Conservation (phyloP, 2,329 filamentous ascomycete species). For the Nectriaceae sp. region DNA sequence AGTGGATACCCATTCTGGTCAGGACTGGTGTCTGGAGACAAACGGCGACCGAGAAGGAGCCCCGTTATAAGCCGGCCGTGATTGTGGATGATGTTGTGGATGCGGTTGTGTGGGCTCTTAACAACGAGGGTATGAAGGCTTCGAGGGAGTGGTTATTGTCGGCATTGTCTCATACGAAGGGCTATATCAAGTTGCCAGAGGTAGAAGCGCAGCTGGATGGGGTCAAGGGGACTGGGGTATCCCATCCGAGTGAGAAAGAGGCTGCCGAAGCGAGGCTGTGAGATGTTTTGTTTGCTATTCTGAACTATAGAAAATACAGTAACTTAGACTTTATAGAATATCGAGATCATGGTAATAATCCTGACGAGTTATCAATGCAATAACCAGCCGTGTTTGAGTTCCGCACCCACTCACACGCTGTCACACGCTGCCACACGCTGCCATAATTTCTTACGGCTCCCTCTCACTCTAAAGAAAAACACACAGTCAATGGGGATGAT, state of each 20-base stretch:
- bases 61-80: slow-evolving; percentile 61
- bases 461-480: too few species aligned
- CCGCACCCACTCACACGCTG: too few species aligned
- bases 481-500: too few species aligned
- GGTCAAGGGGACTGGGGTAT: slow-evolving; percentile 2
- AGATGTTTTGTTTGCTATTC: too few species aligned
- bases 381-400: too few species aligned
- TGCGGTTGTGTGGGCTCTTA: slow-evolving; percentile 76
- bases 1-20: slow-evolving; percentile 78
- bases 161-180: slow-evolving; percentile 28
- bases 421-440: too few species aligned
- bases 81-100: slow-evolving; percentile 75
- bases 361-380: too few species aligned
- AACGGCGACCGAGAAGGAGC: slow-evolving; percentile 44
- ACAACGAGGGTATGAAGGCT: slow-evolving; percentile 49
- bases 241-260: slow-evolving; percentile 25
- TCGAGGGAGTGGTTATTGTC: slow-evolving; percentile 34
- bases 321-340: too few species aligned
- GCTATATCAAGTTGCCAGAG: slow-evolving; percentile 26
- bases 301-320: too few species aligned
- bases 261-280: slow-evolving; percentile 21
- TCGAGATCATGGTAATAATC: too few species aligned
- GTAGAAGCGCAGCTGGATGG: slow-evolving; percentile 12
- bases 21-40: slow-evolving; percentile 73
- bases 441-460: too few species aligned